Evolutionary conservation across 371 early-diverging fungal species (phyloP), one percentile per base, ranked within the genome.

Genomic region (Entomophthora muscae): DNA sequence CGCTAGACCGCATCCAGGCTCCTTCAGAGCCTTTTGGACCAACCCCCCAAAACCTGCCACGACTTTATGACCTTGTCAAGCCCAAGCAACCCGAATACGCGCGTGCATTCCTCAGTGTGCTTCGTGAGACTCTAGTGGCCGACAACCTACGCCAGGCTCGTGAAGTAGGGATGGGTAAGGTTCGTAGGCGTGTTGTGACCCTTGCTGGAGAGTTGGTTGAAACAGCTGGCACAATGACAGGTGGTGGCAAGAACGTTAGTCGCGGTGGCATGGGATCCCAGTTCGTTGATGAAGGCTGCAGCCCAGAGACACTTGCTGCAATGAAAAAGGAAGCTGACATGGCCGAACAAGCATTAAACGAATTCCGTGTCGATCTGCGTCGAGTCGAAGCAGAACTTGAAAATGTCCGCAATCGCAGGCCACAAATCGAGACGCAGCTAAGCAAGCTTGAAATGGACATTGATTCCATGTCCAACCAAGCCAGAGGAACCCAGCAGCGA

Each of bases 191-290:
- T 53, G 97, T 98, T 0, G 99, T 99, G 0, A 99, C 98, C 0
- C 68, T 98, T 62, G 91, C 90, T 64, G 99, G 99, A 1, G 84
- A 95, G 66, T 68, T 99, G 54, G 92, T 99, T 66, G 99, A 99
- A 64, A 83, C 80, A 31, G 86, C 90, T 0, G 99, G 99, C 68
- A 88, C 98, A 3, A 96, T 99, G 97, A 85, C 88, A 22, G 98
- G 99, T 68, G 98, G 98, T 66, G 93, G 93, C 22, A 86, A 79
- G 28, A 74, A 73, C 32, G 77, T 74, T 1, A 71, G 69, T 32
- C 83, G 79, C 21, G 95, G 95, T 13, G 91, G 86, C 23, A 95
- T 94, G 95, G 80, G 85, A 70, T 86, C 88, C 5, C 81, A 74
- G 22, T 84, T 86, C 57, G 75, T 73, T 22, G 72, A 73, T 2